Base-by-base conservation (phyloP, 1,139 yeast genomes). In the Sugiyamaella sp. region DNA sequence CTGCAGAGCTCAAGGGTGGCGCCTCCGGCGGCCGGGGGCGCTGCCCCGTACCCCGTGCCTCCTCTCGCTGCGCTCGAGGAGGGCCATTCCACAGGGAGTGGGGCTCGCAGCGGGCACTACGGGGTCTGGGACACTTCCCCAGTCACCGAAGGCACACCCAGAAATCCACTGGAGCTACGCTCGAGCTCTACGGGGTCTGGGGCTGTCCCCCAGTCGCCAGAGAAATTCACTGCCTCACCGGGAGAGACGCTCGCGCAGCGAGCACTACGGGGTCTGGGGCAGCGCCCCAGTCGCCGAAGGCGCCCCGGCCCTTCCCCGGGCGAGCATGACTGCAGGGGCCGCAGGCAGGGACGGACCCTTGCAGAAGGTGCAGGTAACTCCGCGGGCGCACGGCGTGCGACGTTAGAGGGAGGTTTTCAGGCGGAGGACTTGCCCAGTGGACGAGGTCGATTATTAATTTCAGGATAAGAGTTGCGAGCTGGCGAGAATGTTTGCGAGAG, bases 21-120 rank as follows among this genome's bases (percentile, higher is more conserved):
- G 35, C 35, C 35, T 29, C 35, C 35, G 35, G 35, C 35, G 35
- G 35, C 35, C n/a, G 35, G 35, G n/a, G 35, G 35, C 35, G 8
- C 14, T 14, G 35, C 35, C 35, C 35, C 35, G n/a, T 12, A 29
- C 35, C 35, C 35, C 14, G 35, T 29, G 8, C 14, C 35, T 29
- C 35, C 35, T 29, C n/a, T n/a, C n/a, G 35, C 35, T 29, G 8
- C 35, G 35, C 35, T 10, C 14, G 35, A 29, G 35, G n/a, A 8
- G 8, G 35, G n/a, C n/a, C n/a, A n/a, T n/a, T n/a, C n/a, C n/a
- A n/a, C n/a, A n/a, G n/a, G n/a, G n/a, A n/a, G n/a, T n/a, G n/a
- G n/a, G n/a, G n/a, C n/a, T n/a, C n/a, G n/a, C n/a, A n/a, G n/a
- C n/a, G n/a, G n/a, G n/a, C n/a, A n/a, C n/a, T n/a, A n/a, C n/a